Conservation (phyloP, 306 rosid species). For the Elaeagnus macrophylla region DNA sequence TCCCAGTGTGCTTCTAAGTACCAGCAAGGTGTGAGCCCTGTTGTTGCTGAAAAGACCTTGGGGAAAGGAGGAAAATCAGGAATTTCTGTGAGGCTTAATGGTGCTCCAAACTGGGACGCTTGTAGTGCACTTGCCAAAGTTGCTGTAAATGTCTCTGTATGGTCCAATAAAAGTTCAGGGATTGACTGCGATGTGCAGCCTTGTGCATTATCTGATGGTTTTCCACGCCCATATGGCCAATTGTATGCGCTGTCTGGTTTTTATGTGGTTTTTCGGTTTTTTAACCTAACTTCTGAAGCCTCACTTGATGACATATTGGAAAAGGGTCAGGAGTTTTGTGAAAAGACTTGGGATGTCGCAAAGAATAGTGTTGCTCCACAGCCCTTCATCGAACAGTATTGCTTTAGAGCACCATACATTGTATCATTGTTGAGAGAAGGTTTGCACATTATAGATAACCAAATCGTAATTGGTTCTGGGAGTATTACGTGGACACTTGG, state of each 20-base stretch:
- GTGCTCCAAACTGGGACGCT: constrained; percentile 81
- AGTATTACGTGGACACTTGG: constrained; percentile 96
- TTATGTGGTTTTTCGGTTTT: constrained; percentile 79
- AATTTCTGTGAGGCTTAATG: constrained; percentile 42
- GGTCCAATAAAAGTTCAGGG: constrained; percentile 52
- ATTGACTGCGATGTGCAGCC: constrained; percentile 73
- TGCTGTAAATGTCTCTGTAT: constrained; percentile 75
- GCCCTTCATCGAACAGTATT: constrained; percentile 92
- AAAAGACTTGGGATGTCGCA: constrained; percentile 69
- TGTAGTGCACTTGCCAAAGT: constrained; percentile 64
- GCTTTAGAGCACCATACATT: constrained; percentile 91
- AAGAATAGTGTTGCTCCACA: constrained; percentile 79
- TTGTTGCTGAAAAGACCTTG: constrained; percentile 19
- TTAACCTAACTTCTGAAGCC: constrained; percentile 74
- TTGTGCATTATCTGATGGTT: constrained; percentile 57
- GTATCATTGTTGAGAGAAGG: constrained; percentile 78
- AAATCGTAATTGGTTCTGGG: constrained; percentile 80
- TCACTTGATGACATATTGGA: constrained; percentile 73
- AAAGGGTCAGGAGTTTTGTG: constrained; percentile 72
- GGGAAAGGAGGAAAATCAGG: constrained; percentile 36
- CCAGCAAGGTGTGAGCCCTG: constrained; percentile 38
- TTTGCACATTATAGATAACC: constrained; percentile 67
- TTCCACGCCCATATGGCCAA: constrained; percentile 69
- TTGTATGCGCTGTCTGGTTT: constrained; percentile 87
- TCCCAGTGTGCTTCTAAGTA: constrained; percentile 37